phyloP scores from a whole-genome alignment of 2,329 filamentous ascomycete species.

The Alternaria dauci region DNA sequence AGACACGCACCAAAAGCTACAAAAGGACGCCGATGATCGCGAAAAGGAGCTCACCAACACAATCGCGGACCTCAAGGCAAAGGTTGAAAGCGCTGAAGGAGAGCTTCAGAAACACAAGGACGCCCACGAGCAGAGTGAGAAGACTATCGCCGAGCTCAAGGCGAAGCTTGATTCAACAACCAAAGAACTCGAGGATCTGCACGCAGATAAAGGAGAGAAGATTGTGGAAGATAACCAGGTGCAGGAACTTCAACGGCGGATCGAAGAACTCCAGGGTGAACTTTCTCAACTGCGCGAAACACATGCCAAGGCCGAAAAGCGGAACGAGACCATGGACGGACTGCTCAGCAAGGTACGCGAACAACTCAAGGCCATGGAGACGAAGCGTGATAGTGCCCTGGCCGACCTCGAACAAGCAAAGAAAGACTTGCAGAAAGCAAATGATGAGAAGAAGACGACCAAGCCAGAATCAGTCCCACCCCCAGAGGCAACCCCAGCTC shows the following conservation, averaged over 20 bases:
- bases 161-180: conserved; percentile 50
- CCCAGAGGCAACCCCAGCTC: conserved; percentile 29
- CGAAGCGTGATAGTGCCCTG: conserved; percentile 57
- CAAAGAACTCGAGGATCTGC: conserved; percentile 59
- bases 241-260: conserved; percentile 37
- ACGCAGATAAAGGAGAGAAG: conserved; percentile 42
- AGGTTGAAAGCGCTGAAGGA: conserved; percentile 51
- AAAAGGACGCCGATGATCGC: conserved; percentile 43
- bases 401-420: conserved; percentile 50
- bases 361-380: conserved; percentile 64
- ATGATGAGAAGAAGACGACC: conserved; percentile 23
- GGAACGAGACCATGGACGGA: conserved; percentile 62
- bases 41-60: conserved; percentile 40
- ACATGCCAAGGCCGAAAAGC: conserved; percentile 59
- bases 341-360: conserved; percentile 63
- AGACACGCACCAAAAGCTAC: conserved; percentile 59
- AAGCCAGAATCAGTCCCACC: conserved; percentile 22
- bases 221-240: conserved; percentile 41
- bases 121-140: conserved; percentile 52
- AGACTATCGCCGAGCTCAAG: conserved; percentile 50
- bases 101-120: conserved; percentile 58
- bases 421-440: conserved; percentile 38
- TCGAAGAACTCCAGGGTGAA: conserved; percentile 44
- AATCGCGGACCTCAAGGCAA: conserved; percentile 40
- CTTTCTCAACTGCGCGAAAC: conserved; percentile 41